Evolutionary conservation across 768 basidiomycete species (phyloP).

Genomic region (Tricholoma bakamatsutake): DNA sequence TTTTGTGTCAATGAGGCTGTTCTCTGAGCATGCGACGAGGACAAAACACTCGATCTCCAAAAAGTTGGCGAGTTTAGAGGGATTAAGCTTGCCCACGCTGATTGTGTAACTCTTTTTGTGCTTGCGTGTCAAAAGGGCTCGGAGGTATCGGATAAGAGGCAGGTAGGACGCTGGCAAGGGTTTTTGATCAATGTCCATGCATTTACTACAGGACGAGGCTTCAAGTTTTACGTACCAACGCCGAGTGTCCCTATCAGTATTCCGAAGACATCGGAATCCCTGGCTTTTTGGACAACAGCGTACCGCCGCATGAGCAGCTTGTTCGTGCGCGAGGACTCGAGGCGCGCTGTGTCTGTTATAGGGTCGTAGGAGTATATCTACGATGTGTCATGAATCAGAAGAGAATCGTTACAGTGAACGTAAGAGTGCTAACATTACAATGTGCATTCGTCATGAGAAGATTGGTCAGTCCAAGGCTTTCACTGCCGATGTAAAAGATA

Average conservation of each 20-base stretch:
- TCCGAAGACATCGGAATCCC: constrained; percentile 91
- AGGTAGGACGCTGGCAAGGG: constrained; percentile 71
- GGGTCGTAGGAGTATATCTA: constrained; percentile 83
- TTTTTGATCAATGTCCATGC: background rate
- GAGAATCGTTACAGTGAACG: background rate
- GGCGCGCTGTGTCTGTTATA: constrained; percentile 30
- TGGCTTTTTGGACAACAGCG: constrained; percentile 77
- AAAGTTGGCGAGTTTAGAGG: constrained; percentile 93
- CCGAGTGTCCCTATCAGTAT: constrained; percentile 94
- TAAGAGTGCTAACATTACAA: constrained; percentile 41
- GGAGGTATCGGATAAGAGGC: constrained; percentile 78
- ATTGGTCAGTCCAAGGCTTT: constrained; percentile 78
- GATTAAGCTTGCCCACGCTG: constrained; percentile 91
- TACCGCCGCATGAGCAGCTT: constrained; percentile 87
- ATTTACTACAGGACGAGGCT: constrained; percentile 1
- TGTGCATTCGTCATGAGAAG: constrained; percentile 76
- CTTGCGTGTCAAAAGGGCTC: constrained; percentile 53
- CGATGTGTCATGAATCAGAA: background rate
- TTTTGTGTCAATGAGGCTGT: constrained; percentile 74
- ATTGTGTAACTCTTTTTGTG: constrained; percentile 93
- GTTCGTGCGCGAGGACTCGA: constrained; percentile 71
- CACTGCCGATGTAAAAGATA: constrained; percentile 64
- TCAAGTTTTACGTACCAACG: constrained; percentile 48
- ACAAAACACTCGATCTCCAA: constrained; percentile 95
- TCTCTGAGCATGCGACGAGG: constrained; percentile 91